phyloP scores from a whole-genome alignment of 805 yeast genomes.

The Sugiyamaella lignohabitans region DNA sequence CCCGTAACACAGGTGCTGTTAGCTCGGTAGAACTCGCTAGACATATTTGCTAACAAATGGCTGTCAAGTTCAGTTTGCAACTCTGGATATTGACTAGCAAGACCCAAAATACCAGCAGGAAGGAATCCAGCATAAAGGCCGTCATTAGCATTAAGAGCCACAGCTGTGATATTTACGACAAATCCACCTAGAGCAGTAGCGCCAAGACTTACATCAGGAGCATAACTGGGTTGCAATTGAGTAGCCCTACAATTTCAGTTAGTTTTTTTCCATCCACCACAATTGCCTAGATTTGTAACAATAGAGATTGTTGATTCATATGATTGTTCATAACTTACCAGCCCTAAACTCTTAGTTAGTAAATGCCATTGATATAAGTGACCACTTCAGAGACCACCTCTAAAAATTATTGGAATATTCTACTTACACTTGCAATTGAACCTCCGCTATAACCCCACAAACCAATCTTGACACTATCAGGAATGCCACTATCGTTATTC shows the following conservation, averaged over 20 bases:
- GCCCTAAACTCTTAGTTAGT: too few relatives aligned
- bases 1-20: slow-evolving; percentile 13
- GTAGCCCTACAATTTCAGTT: slow-evolving; percentile 41
- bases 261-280: too few relatives aligned
- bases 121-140: slow-evolving; percentile 21
- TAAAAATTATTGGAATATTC: too few relatives aligned
- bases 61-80: slow-evolving; percentile 9
- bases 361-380: too few relatives aligned
- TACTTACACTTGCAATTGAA: slow-evolving; percentile 72
- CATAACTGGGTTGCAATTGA: slow-evolving; percentile 23
- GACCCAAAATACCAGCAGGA: slow-evolving; percentile 23
- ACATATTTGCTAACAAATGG: slow-evolving; percentile 7
- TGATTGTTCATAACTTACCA: too few relatives aligned
- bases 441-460: slow-evolving; percentile 76
- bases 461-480: slow-evolving; percentile 43
- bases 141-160: slow-evolving; percentile 15
- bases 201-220: slow-evolving; percentile 23
- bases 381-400: too few relatives aligned
- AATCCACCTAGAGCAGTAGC: slow-evolving; percentile 28
- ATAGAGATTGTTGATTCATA: too few relatives aligned
- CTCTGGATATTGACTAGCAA: slow-evolving; percentile 21
- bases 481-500: slow-evolving; percentile 31
- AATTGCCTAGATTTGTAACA: too few relatives aligned
- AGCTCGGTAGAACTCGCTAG: background rate
- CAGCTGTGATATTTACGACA: slow-evolving; percentile 21